phyloP scores from a whole-genome alignment of 345 rosid genomes.

The Arabidopsis arenosa region DNA sequence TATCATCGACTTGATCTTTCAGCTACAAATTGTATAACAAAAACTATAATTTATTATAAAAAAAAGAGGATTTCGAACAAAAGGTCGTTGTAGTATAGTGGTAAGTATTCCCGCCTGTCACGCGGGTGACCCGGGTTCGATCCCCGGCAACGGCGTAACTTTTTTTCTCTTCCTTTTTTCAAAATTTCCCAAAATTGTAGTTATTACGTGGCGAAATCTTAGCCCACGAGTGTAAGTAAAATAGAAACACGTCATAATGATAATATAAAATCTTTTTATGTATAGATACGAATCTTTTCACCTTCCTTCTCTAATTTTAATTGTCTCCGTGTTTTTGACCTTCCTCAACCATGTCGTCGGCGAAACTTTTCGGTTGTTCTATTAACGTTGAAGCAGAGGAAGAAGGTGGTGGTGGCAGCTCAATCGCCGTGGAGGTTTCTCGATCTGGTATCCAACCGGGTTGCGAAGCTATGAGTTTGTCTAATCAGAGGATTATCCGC shows the following conservation, averaged over 20 bases:
- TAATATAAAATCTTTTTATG: not conserved
- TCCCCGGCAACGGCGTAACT: slow-evolving; percentile 82
- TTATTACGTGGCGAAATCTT: slow-evolving; percentile 35
- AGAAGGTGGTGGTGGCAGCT: not conserved
- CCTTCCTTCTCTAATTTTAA: not conserved
- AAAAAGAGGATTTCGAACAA: not conserved
- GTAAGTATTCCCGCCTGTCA: slow-evolving; percentile 96
- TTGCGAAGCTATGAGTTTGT: not conserved
- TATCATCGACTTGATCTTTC: too few relatives aligned
- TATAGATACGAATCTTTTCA: slow-evolving; percentile 2
- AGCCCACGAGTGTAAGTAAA: not conserved
- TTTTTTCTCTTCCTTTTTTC: not conserved
- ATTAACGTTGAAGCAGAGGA: slow-evolving; percentile 16
- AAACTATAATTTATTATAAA: too few relatives aligned
- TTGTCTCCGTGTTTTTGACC: not conserved
- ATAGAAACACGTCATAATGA: slow-evolving; percentile 14
- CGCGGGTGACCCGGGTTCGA: slow-evolving; percentile 97
- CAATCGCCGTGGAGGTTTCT: slow-evolving; percentile 13
- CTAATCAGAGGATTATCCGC: slow-evolving; percentile 13
- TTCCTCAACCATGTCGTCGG: slow-evolving; percentile 29
- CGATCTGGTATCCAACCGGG: not conserved
- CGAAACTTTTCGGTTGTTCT: slow-evolving; percentile 31
- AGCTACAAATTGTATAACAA: too few relatives aligned
- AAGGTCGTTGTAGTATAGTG: slow-evolving; percentile 92
- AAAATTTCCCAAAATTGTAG: not conserved